A percentile compares a stretch with the other conserved stretches of the same genome.
Evolutionary conservation across 1,139 yeast species (phyloP).

Genomic region (Dujonia santamariae): DNA sequence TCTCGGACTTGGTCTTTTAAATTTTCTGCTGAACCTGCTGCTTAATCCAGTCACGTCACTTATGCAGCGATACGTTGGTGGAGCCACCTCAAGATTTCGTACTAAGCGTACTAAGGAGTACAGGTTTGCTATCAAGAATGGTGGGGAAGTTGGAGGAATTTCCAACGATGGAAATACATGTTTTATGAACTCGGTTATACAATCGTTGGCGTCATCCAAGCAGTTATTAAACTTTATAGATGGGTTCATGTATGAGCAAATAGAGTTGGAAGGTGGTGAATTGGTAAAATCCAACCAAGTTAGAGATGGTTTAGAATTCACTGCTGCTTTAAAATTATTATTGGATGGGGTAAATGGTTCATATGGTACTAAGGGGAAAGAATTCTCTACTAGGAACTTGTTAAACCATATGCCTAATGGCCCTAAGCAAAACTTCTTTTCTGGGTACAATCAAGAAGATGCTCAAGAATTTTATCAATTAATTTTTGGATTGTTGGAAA

Average conservation of each 20-base stretch:
- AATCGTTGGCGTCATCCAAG: slow-evolving; percentile 74
- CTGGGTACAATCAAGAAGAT: slow-evolving; percentile 89
- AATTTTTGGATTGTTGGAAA: slow-evolving; percentile 68
- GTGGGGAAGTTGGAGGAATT: slow-evolving; percentile 81
- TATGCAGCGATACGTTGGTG: slow-evolving; percentile 6
- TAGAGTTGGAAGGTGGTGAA: slow-evolving; percentile 11
- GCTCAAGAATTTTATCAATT: slow-evolving; percentile 93
- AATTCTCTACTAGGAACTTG: slow-evolving; percentile 65
- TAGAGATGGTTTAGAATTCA: slow-evolving; percentile 41
- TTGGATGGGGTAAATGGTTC: slow-evolving; percentile 54
- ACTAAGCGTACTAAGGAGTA: slow-evolving; percentile 23
- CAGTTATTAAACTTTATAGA: slow-evolving; percentile 59
- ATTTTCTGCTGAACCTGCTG: background rate
- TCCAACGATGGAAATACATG: slow-evolving; percentile 91
- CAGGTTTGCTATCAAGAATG: slow-evolving; percentile 46
- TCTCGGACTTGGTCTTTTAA: background rate
- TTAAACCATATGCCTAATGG: slow-evolving; percentile 75
- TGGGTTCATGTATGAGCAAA: slow-evolving; percentile 18
- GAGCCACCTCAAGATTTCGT: slow-evolving; percentile 12
- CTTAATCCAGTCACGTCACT: background rate
- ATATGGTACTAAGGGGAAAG: slow-evolving; percentile 53
- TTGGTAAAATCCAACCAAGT: slow-evolving; percentile 28
- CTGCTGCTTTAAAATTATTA: slow-evolving; percentile 48
- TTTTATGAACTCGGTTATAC: slow-evolving; percentile 88
- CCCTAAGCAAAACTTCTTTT: slow-evolving; percentile 70